phyloP scores from a whole-genome alignment of 768 basidiomycete genomes.

The Strobilomyces confusus region DNA sequence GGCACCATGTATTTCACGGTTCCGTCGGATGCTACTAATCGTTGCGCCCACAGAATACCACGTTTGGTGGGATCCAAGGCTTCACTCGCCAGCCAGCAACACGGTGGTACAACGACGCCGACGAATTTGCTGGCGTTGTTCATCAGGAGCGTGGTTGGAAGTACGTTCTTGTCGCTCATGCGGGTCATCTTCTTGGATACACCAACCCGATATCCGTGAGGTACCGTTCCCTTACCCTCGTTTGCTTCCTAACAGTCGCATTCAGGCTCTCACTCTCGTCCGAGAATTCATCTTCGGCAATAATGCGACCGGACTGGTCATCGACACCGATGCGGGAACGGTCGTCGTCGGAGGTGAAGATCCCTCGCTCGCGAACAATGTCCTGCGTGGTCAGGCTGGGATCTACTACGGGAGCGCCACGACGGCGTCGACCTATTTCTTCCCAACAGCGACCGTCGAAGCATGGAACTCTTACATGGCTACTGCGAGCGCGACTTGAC shows the following conservation, averaged over 20 bases:
- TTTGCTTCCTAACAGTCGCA: not conserved
- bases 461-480: conserved; percentile 54
- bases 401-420: conserved; percentile 52
- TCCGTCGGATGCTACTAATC: not conserved
- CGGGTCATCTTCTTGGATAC: conserved; percentile 37
- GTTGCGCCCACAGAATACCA: conserved; percentile 54
- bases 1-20: not conserved
- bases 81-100: conserved; percentile 67
- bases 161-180: conserved; percentile 37
- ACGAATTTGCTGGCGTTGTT: conserved; percentile 61
- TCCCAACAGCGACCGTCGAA: conserved; percentile 50
- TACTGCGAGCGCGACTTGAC: conserved; percentile 33
- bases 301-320: conserved; percentile 56
- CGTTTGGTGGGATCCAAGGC: conserved; percentile 73
- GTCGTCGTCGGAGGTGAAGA: conserved; percentile 49
- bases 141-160: conserved; percentile 67
- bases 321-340: conserved; percentile 21
- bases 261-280: conserved; percentile 54
- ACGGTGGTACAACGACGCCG: conserved; percentile 56
- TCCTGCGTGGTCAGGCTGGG: conserved; percentile 50
- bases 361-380: conserved; percentile 39
- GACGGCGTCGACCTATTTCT: conserved; percentile 48
- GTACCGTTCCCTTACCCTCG: conserved; percentile 11
- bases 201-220: conserved; percentile 42
- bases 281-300: conserved; percentile 65